Percentiles rank a stretch among this genome's conserved stretches.
Conservation (phyloP, 257 asterid genomes). For the Fraxinus pennsylvanica region DNA sequence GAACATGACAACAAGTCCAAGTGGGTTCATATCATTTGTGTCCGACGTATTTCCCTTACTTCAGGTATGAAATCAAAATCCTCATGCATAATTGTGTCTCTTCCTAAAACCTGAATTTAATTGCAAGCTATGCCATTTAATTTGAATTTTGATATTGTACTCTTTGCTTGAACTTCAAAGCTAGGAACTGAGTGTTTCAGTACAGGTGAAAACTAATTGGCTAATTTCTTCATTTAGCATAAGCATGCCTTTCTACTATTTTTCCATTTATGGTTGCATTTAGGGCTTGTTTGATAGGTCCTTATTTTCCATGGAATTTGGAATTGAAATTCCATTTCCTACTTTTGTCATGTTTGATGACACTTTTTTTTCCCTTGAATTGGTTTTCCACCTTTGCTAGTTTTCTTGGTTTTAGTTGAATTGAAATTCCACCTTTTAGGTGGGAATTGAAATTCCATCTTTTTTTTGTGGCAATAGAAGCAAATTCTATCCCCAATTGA, state of each 20-base stretch:
- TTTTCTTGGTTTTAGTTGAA: too few relatives aligned
- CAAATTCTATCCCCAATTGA: too few relatives aligned
- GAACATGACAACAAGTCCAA: constrained; percentile 56
- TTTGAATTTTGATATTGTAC: neutral
- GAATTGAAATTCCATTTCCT: too few relatives aligned
- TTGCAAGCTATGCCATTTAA: neutral
- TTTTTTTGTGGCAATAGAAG: too few relatives aligned
- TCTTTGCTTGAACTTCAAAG: neutral
- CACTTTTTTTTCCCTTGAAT: too few relatives aligned
- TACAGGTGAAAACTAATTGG: neutral
- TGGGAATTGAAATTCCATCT: too few relatives aligned
- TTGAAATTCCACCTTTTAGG: too few relatives aligned
- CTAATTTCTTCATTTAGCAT: constrained; percentile 17
- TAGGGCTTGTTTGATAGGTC: neutral
- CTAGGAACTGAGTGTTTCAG: neutral
- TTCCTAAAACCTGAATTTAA: constrained; percentile 10
- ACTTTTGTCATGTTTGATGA: too few relatives aligned
- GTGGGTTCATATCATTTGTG: constrained; percentile 79
- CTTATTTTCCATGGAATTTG: too few relatives aligned
- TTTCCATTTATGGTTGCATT: neutral
- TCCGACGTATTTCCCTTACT: constrained; percentile 79
- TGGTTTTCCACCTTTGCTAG: too few relatives aligned
- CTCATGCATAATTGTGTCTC: constrained; percentile 11
- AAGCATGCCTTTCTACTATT: constrained; percentile 13
- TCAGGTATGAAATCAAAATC: constrained; percentile 55